phyloP scores from a whole-genome alignment of 257 asterid genomes.

The Nyctanthes arbortristis region DNA sequence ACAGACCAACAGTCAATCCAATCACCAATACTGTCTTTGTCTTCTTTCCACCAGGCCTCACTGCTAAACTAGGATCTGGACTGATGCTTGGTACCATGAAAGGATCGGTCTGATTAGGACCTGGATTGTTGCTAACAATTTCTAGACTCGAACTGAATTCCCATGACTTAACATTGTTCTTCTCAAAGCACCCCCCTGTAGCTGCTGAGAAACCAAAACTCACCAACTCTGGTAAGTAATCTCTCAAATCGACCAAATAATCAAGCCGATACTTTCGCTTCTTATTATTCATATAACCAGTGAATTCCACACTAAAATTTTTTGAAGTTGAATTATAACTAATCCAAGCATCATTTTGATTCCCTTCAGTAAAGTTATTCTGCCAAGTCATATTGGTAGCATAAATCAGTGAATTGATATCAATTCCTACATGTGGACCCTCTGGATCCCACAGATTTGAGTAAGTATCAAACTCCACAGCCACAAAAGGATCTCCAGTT shows the following conservation, averaged over 20 bases:
- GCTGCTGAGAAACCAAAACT: slow-evolving; percentile 48
- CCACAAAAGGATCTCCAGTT: slow-evolving; percentile 32
- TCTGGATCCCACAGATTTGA: slow-evolving; percentile 30
- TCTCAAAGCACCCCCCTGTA: slow-evolving; percentile 35
- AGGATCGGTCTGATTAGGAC: slow-evolving; percentile 8
- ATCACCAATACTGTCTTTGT: too few species aligned
- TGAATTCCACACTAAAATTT: slow-evolving; percentile 25
- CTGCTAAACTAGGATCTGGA: not conserved
- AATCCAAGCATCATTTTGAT: slow-evolving; percentile 28
- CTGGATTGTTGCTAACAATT: not conserved
- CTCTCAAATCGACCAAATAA: slow-evolving; percentile 28
- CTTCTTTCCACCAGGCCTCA: too few species aligned
- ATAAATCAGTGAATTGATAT: slow-evolving; percentile 35
- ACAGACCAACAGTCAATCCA: too few species aligned
- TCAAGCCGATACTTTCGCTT: not conserved
- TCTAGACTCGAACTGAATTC: slow-evolving; percentile 35
- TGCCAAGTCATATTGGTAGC: slow-evolving; percentile 17
- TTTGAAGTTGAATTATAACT: slow-evolving; percentile 22
- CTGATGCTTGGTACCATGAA: not conserved
- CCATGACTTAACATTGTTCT: slow-evolving; percentile 42
- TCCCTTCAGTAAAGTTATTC: slow-evolving; percentile 23
- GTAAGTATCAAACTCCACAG: slow-evolving; percentile 47
- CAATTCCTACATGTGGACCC: slow-evolving; percentile 40
- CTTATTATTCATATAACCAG: slow-evolving; percentile 5
- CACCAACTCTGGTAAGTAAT: slow-evolving; percentile 40